Evolutionary conservation across 2,329 filamentous ascomycete genomes (phyloP), one percentile per base, ranked within the genome.

Genomic region (Chrysoporthe puriensis): DNA sequence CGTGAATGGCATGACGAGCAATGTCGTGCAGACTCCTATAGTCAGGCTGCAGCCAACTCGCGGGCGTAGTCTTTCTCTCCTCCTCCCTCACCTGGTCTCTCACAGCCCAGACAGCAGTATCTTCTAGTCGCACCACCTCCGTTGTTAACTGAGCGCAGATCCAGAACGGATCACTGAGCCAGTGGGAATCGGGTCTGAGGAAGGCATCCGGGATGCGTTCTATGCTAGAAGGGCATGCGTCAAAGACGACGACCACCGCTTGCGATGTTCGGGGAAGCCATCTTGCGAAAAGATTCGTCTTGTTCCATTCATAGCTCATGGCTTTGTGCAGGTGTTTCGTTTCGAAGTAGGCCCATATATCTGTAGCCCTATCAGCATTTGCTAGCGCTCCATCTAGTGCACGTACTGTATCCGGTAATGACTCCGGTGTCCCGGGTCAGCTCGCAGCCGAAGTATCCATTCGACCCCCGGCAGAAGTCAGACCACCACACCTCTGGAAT

Each of bases 1-100:
- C 77, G 67, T 85, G 82, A 18, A 82, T 80, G 0, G 78, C 77
- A 59, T 85, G 82, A 1, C 82, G 72, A 0, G 81, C 76, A 0
- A 81, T 74, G 32, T 84, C 79, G 61, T 84, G 81, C 2, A 84
- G 70, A 1, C 58, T 62, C 4, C 72, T 63, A 43, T 80, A 83
- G 40, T 79, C 68, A 0, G 80, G 78, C 0, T 68, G 67, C 4
- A 52, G 62, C 3, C 66, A 60, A 1, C 18, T 59, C 5, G 46
- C 50, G 26, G 52, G n/a, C 26, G 36, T 11, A 36, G 11, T 13
- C 44, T 68, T 46, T 46, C 42, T 42, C 18, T 83, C 82, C 2
- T 76, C 75, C 0, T 2, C 60, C 3, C 82, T 73, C 1, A 83
- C 76, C 0, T 70, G 70, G 43, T 77, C 66, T 0, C 81, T 75